Percentiles rank a stretch among this genome's conserved stretches.
phyloP scores from a whole-genome alignment of 108 stramenopile species.

The Conticribra guillardii region DNA sequence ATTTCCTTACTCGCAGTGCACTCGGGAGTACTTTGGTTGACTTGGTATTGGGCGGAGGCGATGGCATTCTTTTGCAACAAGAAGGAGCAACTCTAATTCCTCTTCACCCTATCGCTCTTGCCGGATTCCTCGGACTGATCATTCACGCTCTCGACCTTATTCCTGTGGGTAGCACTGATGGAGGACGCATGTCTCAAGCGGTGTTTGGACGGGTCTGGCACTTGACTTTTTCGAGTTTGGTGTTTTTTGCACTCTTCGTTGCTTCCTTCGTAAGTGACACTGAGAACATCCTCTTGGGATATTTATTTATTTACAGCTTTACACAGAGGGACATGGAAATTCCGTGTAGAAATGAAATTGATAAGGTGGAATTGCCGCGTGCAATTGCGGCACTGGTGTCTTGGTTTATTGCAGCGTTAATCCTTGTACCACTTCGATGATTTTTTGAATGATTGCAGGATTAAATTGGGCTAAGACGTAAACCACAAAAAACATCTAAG shows the following conservation, averaged over 20 bases:
- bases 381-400: conserved; percentile 52
- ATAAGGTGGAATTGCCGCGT: conserved; percentile 40
- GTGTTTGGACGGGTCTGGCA: conserved; percentile 72
- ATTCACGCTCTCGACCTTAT: conserved; percentile 74
- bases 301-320: conserved; percentile 51
- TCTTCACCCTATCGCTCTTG: conserved; percentile 82
- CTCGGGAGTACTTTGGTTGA: conserved; percentile 73
- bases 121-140: conserved; percentile 71
- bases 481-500: neutral
- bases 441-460: neutral
- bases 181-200: conserved; percentile 69
- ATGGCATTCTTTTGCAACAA: conserved; percentile 60
- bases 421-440: conserved; percentile 45
- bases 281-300: conserved; percentile 39
- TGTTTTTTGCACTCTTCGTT: conserved; percentile 55
- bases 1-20: conserved; percentile 59
- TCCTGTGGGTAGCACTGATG: conserved; percentile 82
- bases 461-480: neutral
- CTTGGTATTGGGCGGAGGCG: conserved; percentile 49
- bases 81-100: conserved; percentile 57
- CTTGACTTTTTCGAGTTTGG: conserved; percentile 50
- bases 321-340: conserved; percentile 65
- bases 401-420: conserved; percentile 59
- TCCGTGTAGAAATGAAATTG: conserved; percentile 61
- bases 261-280: conserved; percentile 37